Evolutionary conservation across 805 yeast genomes (phyloP).

Genomic region (Cyberlindnera mycetangii): DNA sequence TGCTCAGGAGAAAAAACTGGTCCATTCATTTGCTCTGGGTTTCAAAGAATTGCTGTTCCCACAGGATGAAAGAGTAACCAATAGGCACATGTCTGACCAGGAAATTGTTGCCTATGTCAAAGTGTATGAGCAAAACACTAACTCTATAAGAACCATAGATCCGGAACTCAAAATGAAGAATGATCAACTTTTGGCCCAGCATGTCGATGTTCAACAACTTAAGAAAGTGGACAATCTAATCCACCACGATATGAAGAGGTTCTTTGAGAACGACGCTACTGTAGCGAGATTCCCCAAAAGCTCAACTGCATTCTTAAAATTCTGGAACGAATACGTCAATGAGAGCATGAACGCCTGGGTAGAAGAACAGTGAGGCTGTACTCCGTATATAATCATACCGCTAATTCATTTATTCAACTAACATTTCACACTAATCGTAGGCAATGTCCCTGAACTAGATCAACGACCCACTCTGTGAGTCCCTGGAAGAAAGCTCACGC

Average conservation of each 20-base stretch:
- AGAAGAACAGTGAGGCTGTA: slow-evolving; percentile 1
- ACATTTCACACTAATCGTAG: too few species aligned
- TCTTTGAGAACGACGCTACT: slow-evolving; percentile 13
- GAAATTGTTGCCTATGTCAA: slow-evolving; percentile 30
- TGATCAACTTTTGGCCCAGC: background rate
- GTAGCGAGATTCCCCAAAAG: slow-evolving; percentile 15
- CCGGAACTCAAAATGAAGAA: background rate
- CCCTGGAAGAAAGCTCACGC: background rate
- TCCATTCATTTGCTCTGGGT: slow-evolving; percentile 10
- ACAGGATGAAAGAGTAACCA: slow-evolving; percentile 32
- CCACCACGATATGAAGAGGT: slow-evolving; percentile 13
- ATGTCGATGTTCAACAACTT: slow-evolving; percentile 5
- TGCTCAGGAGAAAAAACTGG: slow-evolving; percentile 13
- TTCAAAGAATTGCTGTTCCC: slow-evolving; percentile 36
- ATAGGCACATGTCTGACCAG: slow-evolving; percentile 32
- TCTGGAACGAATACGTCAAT: slow-evolving; percentile 19
- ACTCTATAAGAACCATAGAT: background rate
- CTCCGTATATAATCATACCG: too few species aligned
- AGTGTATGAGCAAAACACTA: slow-evolving; percentile 1
- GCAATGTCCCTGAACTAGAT: too few species aligned
- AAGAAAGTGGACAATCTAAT: slow-evolving; percentile 12
- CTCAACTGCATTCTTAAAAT: slow-evolving; percentile 11
- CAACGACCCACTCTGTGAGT: background rate
- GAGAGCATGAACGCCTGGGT: slow-evolving; percentile 17
- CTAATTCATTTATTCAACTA: too few species aligned